phyloP scores from a whole-genome alignment of 1,139 yeast genomes.

The Pichia sp. region DNA sequence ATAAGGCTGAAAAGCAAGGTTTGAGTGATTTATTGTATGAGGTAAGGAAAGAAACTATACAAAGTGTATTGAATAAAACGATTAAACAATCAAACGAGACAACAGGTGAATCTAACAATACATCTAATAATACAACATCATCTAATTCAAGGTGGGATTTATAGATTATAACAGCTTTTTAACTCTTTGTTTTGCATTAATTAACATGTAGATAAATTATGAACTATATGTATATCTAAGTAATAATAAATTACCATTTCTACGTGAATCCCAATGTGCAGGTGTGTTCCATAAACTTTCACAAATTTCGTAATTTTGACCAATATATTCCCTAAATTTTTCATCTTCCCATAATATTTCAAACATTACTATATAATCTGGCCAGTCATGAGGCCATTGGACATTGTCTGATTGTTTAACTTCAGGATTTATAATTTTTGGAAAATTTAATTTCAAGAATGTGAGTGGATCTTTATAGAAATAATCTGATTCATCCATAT shows the following conservation, averaged over 20 bases:
- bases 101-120: too few relatives aligned
- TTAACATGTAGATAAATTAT: too few relatives aligned
- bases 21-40: slow-evolving; percentile 3
- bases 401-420: not conserved
- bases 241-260: slow-evolving; percentile 65
- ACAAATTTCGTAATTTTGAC: slow-evolving; percentile 1
- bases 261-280: slow-evolving; percentile 75
- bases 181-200: too few relatives aligned
- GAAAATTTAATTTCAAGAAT: slow-evolving; percentile 46
- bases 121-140: not conserved
- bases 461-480: slow-evolving; percentile 61
- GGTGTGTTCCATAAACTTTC: slow-evolving; percentile 12
- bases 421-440: slow-evolving; percentile 1
- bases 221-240: not conserved
- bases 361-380: slow-evolving; percentile 65
- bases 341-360: slow-evolving; percentile 30
- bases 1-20: slow-evolving; percentile 13
- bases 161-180: slow-evolving; percentile 5
- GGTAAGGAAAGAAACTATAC: slow-evolving; percentile 2
- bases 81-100: too few relatives aligned
- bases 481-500: slow-evolving; percentile 81
- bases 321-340: not conserved
- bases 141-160: slow-evolving; percentile 18
- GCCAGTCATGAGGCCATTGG: slow-evolving; percentile 50
- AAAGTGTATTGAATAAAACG: too few relatives aligned